phyloP scores from a whole-genome alignment of 2,329 filamentous ascomycete genomes.

The Cercospora beticola region DNA sequence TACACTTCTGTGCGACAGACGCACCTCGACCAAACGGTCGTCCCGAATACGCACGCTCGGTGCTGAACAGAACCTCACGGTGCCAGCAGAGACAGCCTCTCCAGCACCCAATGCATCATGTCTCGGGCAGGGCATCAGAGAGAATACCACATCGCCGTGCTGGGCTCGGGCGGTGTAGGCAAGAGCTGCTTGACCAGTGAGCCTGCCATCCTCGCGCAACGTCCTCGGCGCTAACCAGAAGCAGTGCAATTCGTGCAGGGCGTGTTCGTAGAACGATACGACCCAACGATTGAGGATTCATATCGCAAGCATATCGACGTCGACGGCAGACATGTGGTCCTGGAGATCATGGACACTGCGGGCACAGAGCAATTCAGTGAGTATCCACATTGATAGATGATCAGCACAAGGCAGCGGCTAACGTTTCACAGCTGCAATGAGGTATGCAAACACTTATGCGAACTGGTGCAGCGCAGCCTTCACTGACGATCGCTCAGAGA shows the following conservation, averaged over 20 bases:
- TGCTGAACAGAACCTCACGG: not conserved
- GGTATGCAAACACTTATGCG: slow-evolving; percentile 12
- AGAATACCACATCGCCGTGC: slow-evolving; percentile 79
- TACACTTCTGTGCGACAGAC: not conserved
- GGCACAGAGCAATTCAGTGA: slow-evolving; percentile 91
- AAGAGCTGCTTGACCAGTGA: slow-evolving; percentile 89
- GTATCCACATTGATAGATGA: slow-evolving; percentile 37
- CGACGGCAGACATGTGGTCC: slow-evolving; percentile 82
- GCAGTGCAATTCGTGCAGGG: slow-evolving; percentile 89
- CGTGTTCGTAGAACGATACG: slow-evolving; percentile 81
- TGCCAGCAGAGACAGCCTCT: not conserved
- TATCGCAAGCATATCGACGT: slow-evolving; percentile 66
- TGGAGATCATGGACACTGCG: slow-evolving; percentile 90
- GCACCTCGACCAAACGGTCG: not conserved
- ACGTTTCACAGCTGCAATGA: slow-evolving; percentile 28
- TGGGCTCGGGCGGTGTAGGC: slow-evolving; percentile 83
- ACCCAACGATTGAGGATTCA: slow-evolving; percentile 63
- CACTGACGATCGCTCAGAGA: slow-evolving; percentile 50
- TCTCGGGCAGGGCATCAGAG: slow-evolving; percentile 35
- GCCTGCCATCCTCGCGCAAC: slow-evolving; percentile 13
- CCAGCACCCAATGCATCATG: slow-evolving; percentile 26
- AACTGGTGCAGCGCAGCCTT: not conserved
- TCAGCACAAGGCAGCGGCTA: slow-evolving; percentile 6
- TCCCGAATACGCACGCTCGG: not conserved
- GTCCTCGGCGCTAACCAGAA: slow-evolving; percentile 19